Evolutionary conservation across 2,329 filamentous ascomycete species (phyloP).

Genomic region (Xylariaceae sp.): DNA sequence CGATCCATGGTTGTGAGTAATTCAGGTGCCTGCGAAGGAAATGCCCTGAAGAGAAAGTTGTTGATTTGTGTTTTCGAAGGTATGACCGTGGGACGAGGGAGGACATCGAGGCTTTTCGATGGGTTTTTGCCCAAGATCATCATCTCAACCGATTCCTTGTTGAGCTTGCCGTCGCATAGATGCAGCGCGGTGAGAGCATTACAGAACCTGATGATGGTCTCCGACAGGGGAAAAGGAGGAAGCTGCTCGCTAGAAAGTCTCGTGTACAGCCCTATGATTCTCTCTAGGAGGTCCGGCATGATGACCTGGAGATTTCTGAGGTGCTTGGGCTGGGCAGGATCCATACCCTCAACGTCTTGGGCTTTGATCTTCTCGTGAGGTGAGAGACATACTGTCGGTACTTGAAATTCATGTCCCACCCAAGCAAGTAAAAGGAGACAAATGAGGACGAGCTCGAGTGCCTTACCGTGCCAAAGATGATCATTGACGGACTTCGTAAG

Average conservation of each 20-base stretch:
- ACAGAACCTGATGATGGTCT: constrained; percentile 67
- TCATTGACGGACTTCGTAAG: constrained; percentile 77
- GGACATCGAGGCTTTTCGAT: constrained; percentile 44
- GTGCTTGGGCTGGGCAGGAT: constrained; percentile 46
- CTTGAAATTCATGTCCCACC: constrained; percentile 75
- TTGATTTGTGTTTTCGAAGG: constrained; percentile 60
- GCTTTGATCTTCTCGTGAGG: constrained; percentile 44
- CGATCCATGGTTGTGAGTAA: constrained; percentile 68
- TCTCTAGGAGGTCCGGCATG: constrained; percentile 69
- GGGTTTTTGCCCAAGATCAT: constrained; percentile 59
- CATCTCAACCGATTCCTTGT: constrained; percentile 55
- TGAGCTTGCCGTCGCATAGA: constrained; percentile 57
- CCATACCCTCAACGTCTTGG: constrained; percentile 36
- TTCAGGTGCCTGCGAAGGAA: constrained; percentile 62
- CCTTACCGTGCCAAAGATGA: constrained; percentile 96
- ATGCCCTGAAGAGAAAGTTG: constrained; percentile 61
- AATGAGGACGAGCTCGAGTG: constrained; percentile 78
- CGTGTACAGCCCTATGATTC: constrained; percentile 68
- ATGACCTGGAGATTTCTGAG: constrained; percentile 51
- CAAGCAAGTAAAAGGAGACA: constrained; percentile 80
- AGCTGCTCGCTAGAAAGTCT: constrained; percentile 65
- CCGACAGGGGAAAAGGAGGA: constrained; percentile 65
- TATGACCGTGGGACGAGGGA: constrained; percentile 50
- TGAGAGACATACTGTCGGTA: constrained; percentile 54
- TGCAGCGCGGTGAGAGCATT: constrained; percentile 65